phyloP scores from a whole-genome alignment of 176 grass and related monocot genomes.

The Bothriochloa decipiens region DNA sequence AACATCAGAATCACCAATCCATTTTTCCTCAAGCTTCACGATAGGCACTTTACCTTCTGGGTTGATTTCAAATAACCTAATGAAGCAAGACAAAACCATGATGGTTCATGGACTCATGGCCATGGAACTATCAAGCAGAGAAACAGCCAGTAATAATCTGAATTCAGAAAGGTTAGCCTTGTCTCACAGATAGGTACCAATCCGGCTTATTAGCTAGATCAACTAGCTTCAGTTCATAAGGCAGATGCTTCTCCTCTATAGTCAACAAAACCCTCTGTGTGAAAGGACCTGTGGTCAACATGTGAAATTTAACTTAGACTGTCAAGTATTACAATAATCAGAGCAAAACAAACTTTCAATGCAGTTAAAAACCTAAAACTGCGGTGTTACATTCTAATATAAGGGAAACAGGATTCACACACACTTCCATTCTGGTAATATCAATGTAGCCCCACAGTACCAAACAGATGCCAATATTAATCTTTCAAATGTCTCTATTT shows the following conservation, averaged over 20 bases:
- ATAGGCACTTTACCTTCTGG: constrained; percentile 88
- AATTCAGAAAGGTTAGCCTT: constrained; percentile 27
- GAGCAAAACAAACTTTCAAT: not conserved
- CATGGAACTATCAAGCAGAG: constrained; percentile 22
- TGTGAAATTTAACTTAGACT: constrained; percentile 31
- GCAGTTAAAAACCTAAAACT: constrained; percentile 17
- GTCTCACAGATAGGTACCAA: constrained; percentile 55
- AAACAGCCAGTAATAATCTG: constrained; percentile 3
- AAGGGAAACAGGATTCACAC: not conserved
- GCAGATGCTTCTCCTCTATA: constrained; percentile 82
- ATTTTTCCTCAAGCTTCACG: constrained; percentile 78
- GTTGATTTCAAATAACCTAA: constrained; percentile 85
- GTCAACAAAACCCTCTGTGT: constrained; percentile 84
- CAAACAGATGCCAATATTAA: constrained; percentile 12
- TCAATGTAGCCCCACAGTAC: not conserved
- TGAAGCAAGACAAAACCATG: constrained; percentile 28
- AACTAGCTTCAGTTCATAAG: constrained; percentile 72
- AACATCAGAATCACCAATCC: constrained; percentile 90
- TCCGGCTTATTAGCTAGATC: constrained; percentile 88
- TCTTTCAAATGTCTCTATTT: not conserved
- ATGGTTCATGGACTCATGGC: constrained; percentile 5
- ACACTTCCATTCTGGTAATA: not conserved
- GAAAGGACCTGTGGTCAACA: constrained; percentile 72
- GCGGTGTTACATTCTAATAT: not conserved
- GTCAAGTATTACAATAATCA: not conserved